Conservation (phyloP, 2,329 filamentous ascomycete species). For the Fonsecaea nubica region DNA sequence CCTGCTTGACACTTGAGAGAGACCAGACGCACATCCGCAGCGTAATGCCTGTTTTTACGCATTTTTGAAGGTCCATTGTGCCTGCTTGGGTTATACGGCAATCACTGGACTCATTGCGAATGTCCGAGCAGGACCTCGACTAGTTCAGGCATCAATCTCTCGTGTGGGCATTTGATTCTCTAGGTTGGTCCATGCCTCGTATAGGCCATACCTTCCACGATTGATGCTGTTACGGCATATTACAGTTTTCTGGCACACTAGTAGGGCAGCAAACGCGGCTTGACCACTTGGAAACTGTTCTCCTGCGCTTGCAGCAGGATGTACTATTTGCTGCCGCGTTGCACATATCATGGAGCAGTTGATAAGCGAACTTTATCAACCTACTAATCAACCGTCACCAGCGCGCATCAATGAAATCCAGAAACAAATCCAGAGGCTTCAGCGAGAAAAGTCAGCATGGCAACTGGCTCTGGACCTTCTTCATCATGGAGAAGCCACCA, state of each 20-base stretch:
- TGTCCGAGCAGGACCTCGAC: not conserved
- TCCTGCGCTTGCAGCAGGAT: slow-evolving; percentile 6
- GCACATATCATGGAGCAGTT: slow-evolving; percentile 36
- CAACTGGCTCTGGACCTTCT: slow-evolving; percentile 79
- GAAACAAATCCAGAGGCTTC: slow-evolving; percentile 76
- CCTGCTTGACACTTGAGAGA: not conserved
- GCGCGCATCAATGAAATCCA: slow-evolving; percentile 61
- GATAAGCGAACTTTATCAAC: slow-evolving; percentile 36
- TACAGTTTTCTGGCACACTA: not conserved
- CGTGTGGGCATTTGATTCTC: not conserved
- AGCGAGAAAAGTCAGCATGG: slow-evolving; percentile 84
- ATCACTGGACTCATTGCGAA: not conserved
- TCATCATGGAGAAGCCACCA: slow-evolving; percentile 70
- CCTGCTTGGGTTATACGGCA: not conserved
- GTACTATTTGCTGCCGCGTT: not conserved
- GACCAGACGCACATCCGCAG: not conserved
- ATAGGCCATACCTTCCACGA: too few species aligned
- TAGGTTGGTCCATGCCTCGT: too few species aligned
- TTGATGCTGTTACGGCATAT: not conserved
- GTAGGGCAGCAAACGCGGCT: not conserved
- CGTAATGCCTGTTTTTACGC: not conserved
- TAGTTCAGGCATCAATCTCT: not conserved
- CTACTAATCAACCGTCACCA: slow-evolving; percentile 36
- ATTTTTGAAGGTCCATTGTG: not conserved
- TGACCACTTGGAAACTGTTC: not conserved